Conservation (phyloP, 352 stramenopile genomes). For the Pythium biforme region DNA sequence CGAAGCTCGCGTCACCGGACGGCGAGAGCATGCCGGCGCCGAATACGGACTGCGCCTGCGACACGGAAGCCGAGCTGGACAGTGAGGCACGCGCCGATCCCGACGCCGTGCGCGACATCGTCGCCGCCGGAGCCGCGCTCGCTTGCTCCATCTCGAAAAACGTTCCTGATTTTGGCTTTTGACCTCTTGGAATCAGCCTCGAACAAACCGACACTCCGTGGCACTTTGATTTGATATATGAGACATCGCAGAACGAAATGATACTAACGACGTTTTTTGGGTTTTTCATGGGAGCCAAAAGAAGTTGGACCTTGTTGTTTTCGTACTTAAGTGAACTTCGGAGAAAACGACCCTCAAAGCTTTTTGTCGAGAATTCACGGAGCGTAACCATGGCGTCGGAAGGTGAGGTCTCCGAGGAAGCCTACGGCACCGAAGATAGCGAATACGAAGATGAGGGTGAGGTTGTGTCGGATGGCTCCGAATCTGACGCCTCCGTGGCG, state of each 20-base stretch:
- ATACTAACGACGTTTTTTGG: no score
- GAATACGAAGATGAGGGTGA: neutral
- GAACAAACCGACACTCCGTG: no score
- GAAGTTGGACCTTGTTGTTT: no score
- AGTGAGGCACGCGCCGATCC: slow-evolving; percentile 10
- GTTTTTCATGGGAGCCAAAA: no score
- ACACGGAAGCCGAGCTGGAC: slow-evolving; percentile 1
- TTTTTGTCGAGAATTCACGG: slow-evolving; percentile 4
- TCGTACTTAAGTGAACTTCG: neutral
- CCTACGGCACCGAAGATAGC: neutral
- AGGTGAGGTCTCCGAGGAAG: neutral
- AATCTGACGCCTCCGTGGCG: neutral
- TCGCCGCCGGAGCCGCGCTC: neutral
- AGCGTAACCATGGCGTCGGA: neutral
- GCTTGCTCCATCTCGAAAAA: neutral
- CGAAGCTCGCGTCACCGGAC: slow-evolving; percentile 6
- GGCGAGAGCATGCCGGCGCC: slow-evolving; percentile 8
- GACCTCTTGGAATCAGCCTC: no score
- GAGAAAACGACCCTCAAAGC: slow-evolving; percentile 1
- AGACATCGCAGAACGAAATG: no score
- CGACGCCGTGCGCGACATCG: slow-evolving; percentile 5
- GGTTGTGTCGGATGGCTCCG: neutral
- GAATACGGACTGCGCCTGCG: slow-evolving; percentile 1
- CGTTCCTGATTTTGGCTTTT: no score
- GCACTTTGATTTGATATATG: neutral